Percentiles rank a stretch among this genome's conserved stretches.
Evolutionary conservation across 2,329 filamentous ascomycete species (phyloP).

Genomic region (Diaporthe batatas): DNA sequence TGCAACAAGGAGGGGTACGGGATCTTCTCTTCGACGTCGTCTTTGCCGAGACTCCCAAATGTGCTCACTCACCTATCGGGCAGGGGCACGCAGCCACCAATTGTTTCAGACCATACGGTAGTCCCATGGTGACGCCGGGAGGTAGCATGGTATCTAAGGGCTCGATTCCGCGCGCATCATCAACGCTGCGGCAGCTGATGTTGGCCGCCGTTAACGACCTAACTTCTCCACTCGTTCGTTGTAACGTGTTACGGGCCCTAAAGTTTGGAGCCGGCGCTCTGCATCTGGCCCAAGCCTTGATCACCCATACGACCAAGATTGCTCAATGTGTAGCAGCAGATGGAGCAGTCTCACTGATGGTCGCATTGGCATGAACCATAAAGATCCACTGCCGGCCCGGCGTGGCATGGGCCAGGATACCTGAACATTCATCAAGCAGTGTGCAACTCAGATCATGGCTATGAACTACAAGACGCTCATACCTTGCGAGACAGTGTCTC

Average conservation of each 20-base stretch:
- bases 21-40: neutral
- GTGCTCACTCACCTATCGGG: constrained; percentile 11
- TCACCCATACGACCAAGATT: constrained; percentile 37
- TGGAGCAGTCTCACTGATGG: constrained; percentile 34
- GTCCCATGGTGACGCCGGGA: constrained; percentile 34
- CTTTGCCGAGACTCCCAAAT: constrained; percentile 21
- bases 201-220: constrained; percentile 9
- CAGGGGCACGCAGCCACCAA: constrained; percentile 22
- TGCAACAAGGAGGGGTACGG: neutral
- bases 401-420: constrained; percentile 19
- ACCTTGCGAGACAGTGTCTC: constrained; percentile 42
- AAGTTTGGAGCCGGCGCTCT: constrained; percentile 37
- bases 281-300: constrained; percentile 32
- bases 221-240: constrained; percentile 39
- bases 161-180: constrained; percentile 1
- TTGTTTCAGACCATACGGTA: constrained; percentile 35
- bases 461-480: constrained; percentile 17
- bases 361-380: constrained; percentile 37
- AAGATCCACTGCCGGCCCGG: constrained; percentile 21
- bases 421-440: constrained; percentile 1
- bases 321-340: constrained; percentile 33
- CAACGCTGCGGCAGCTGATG: constrained; percentile 23
- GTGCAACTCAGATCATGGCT: constrained; percentile 11
- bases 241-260: constrained; percentile 39
- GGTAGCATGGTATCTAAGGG: constrained; percentile 29